Evolutionary conservation across 768 basidiomycete species (phyloP), one percentile per base, ranked within the genome.

Genomic region (Lactarius vividus): DNA sequence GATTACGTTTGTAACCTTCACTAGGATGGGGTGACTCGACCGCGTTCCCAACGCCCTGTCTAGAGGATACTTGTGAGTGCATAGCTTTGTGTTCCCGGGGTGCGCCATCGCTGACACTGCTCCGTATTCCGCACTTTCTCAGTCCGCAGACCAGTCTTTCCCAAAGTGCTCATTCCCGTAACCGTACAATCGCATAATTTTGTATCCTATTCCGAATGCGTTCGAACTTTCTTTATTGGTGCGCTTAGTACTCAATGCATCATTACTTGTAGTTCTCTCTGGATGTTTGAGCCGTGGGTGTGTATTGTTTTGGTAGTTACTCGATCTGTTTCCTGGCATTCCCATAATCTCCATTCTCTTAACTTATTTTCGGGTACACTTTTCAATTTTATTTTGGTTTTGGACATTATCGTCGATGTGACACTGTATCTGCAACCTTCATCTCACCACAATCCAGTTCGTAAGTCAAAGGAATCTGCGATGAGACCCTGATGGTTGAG

Each of bases 11-110:
- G 10, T 18, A 15, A 2, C 57, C 54, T 49, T 33, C 20, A 15
- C 8, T 20, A n/a, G 26, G 42, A 40, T 29, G 18, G 28, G 8
- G 23, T 54, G 64, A 64, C 64, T 65, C 64, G 42, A 56, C 26
- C 8, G 18, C n/a, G 2, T 37, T 13, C 8, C n/a, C 11, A 20
- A n/a, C 20, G 16, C 26, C 15, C 16, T 20, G 1, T 23, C 10
- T 11, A 44, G 42, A 18, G 37, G 37, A 39, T 39, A n/a, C 20
- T 37, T 56, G 59, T 65, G 59, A 28, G 64, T 65, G 18, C 33
- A 18, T 33, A 31, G 40, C 40, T 11, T 23, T 56, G 6, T 42
- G 20, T 31, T 65, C 15, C 9, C 18, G 3, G 7, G 29, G 54
- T 16, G 33, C 26, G 54, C 39, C 55, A 52, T 56, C 40, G 6